Percentiles rank a stretch among this genome's conserved stretches.
Evolutionary conservation across 352 stramenopile species (phyloP).

Genomic region (Globisporangium heterothallicum): DNA sequence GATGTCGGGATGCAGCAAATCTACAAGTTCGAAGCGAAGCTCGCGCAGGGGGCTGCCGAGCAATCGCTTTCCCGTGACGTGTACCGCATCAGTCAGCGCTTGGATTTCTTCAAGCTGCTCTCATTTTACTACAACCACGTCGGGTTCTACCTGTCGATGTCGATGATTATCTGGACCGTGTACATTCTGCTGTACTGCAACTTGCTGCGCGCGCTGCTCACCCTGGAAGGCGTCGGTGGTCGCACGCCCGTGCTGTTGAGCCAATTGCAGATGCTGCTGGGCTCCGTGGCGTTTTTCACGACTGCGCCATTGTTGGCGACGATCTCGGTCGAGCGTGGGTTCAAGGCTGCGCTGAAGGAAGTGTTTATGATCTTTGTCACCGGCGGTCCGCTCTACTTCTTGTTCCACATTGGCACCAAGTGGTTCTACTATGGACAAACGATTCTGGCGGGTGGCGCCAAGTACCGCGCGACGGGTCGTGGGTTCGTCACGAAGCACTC

Average conservation of each 20-base stretch:
- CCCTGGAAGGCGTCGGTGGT: conserved; percentile 90
- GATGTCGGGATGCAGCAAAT: conserved; percentile 99
- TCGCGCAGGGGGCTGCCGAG: conserved; percentile 96
- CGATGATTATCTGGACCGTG: conserved; percentile 97
- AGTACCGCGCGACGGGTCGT: conserved; percentile 97
- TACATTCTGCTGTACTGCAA: conserved; percentile 97
- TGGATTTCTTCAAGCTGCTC: conserved; percentile 98
- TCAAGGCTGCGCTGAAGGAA: conserved; percentile 90
- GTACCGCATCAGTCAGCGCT: conserved; percentile 94
- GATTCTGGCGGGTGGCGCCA: conserved; percentile 96
- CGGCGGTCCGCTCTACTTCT: conserved; percentile 97
- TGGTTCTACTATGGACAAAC: conserved; percentile 99
- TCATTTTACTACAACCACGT: conserved; percentile 99
- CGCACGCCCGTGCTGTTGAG: conserved; percentile 92
- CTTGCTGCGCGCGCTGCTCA: conserved; percentile 90
- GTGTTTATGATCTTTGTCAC: conserved; percentile 96
- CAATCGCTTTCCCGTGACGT: conserved; percentile 98
- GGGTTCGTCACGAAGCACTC: conserved; percentile 99
- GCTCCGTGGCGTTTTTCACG: conserved; percentile 95
- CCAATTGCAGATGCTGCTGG: conserved; percentile 95
- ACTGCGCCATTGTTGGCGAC: conserved; percentile 96
- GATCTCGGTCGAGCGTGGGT: conserved; percentile 97
- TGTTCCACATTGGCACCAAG: conserved; percentile 99
- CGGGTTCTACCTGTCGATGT: conserved; percentile 97
- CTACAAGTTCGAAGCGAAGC: conserved; percentile 99